Percentiles rank a stretch among this genome's conserved stretches.
These are phyloP conservation scores for Venturia oleaginea DNA, from an alignment of 2,329 filamentous ascomycete species.

Conservation along the genomic window DNA sequence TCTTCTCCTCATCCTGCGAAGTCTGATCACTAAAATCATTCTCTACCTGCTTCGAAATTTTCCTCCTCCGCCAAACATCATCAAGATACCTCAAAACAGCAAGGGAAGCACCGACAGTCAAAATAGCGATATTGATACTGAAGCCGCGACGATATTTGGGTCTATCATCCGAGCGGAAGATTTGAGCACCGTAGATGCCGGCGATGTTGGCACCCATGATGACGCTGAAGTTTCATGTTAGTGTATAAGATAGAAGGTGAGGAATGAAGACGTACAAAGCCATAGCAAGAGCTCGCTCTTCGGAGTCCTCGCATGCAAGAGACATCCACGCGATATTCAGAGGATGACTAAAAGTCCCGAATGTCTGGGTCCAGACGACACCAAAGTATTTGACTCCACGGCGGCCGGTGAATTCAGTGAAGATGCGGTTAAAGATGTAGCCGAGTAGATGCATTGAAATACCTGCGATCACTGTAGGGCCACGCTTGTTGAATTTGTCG, in stretches of 20 bases:
- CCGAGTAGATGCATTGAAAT: slow-evolving; percentile 41
- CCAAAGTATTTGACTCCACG: slow-evolving; percentile 43
- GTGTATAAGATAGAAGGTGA: slow-evolving; percentile 5
- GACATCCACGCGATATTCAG: slow-evolving; percentile 55
- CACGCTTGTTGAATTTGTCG: slow-evolving; percentile 42
- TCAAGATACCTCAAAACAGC: slow-evolving; percentile 37
- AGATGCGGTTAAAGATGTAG: slow-evolving; percentile 46
- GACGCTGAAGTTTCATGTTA: background rate
- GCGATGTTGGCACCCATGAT: slow-evolving; percentile 38
- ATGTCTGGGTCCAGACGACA: slow-evolving; percentile 47
- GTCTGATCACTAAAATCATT: background rate
- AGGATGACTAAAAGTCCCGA: slow-evolving; percentile 46
- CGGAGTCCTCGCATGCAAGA: slow-evolving; percentile 46
- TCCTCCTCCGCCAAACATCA: slow-evolving; percentile 21
- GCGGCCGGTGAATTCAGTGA: slow-evolving; percentile 34
- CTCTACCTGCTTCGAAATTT: background rate
- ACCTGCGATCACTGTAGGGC: slow-evolving; percentile 44
- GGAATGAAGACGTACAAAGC: slow-evolving; percentile 35
- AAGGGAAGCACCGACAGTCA: slow-evolving; percentile 35
- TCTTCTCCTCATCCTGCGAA: background rate
- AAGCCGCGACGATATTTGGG: slow-evolving; percentile 46
- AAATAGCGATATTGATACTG: slow-evolving; percentile 36
- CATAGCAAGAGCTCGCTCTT: slow-evolving; percentile 51
- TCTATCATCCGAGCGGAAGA: slow-evolving; percentile 46
- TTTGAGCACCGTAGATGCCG: slow-evolving; percentile 52